phyloP scores from a whole-genome alignment of 2,329 filamentous ascomycete genomes.

The Lecanicillium sp. region DNA sequence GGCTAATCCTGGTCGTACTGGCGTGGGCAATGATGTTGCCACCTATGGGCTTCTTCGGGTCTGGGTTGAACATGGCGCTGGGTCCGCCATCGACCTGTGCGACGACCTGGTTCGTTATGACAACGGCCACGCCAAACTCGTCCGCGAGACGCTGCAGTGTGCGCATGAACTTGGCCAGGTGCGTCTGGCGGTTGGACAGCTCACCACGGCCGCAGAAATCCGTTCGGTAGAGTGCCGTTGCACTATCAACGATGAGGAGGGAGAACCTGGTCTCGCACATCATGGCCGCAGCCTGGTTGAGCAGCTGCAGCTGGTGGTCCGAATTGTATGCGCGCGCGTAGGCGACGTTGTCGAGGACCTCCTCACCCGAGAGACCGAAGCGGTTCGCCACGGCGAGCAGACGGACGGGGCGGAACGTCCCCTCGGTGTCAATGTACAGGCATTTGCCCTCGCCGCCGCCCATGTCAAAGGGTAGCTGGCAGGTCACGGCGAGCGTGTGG shows the following conservation, averaged over 20 bases:
- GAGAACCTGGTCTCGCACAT: conserved; percentile 99
- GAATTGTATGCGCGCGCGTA: conserved; percentile 98
- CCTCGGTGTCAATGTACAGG: conserved; percentile 96
- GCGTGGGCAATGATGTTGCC: conserved; percentile 98
- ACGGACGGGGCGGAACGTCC: conserved; percentile 90
- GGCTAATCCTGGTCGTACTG: conserved; percentile 85
- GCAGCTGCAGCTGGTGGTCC: conserved; percentile 89
- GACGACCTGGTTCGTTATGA: conserved; percentile 98
- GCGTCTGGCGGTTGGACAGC: conserved; percentile 85
- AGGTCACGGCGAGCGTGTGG: conserved; percentile 96
- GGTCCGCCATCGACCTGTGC: conserved; percentile 96
- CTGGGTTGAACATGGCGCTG: conserved; percentile 97
- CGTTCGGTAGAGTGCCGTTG: conserved; percentile 90
- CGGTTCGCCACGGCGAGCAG: conserved; percentile 87
- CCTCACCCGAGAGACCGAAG: conserved; percentile 91
- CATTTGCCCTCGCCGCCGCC: conserved; percentile 97
- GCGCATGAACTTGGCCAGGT: conserved; percentile 83
- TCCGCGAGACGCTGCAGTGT: conserved; percentile 72
- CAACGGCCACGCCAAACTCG: conserved; percentile 92
- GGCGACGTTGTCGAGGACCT: conserved; percentile 96
- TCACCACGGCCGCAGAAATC: conserved; percentile 97
- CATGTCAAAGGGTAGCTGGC: conserved; percentile 97
- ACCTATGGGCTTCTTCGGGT: conserved; percentile 98
- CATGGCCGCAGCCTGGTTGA: conserved; percentile 95
- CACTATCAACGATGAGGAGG: conserved; percentile 89